phyloP scores from a whole-genome alignment of 192 early-diverging fungal species.

The Tieghemiomyces parasiticus region DNA sequence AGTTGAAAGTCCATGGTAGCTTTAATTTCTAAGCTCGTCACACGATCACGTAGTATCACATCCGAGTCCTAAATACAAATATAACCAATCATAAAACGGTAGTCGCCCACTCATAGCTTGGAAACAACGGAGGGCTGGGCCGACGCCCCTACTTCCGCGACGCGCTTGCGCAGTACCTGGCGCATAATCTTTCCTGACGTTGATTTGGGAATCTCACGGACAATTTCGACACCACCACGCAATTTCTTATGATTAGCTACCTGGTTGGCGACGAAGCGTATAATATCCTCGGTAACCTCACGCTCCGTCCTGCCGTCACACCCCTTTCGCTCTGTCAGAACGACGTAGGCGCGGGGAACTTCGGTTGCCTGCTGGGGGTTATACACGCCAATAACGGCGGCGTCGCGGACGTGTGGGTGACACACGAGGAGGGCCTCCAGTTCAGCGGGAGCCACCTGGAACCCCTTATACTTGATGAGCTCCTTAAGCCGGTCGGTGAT shows the following conservation, averaged over 20 bases:
- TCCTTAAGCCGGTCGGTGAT: slow-evolving; percentile 72
- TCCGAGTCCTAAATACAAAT: too few species aligned
- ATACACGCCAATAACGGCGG: slow-evolving; percentile 52
- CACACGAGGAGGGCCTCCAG: slow-evolving; percentile 58
- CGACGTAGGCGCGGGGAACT: slow-evolving; percentile 65
- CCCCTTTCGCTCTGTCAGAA: slow-evolving; percentile 27
- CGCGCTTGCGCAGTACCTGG: slow-evolving; percentile 33
- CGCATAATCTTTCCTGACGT: slow-evolving; percentile 76
- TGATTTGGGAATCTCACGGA: slow-evolving; percentile 58
- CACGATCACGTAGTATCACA: too few species aligned
- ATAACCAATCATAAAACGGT: too few species aligned
- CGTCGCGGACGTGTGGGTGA: slow-evolving; percentile 53
- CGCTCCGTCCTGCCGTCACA: too few species aligned
- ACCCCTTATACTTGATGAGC: slow-evolving; percentile 83
- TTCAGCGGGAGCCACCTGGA: slow-evolving; percentile 72
- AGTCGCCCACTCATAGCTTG: too few species aligned
- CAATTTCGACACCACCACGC: slow-evolving; percentile 55
- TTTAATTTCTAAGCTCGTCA: too few species aligned
- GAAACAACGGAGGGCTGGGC: too few species aligned
- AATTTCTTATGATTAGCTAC: slow-evolving; percentile 62
- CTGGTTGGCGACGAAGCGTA: slow-evolving; percentile 35
- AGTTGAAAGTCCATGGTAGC: too few species aligned
- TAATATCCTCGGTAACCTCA: slow-evolving; percentile 26
- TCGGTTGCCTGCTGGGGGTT: slow-evolving; percentile 51
- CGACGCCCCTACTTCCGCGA: background rate